Base-by-base conservation (phyloP, 78 protist genomes). In the Dictyostelium discoideum region DNA sequence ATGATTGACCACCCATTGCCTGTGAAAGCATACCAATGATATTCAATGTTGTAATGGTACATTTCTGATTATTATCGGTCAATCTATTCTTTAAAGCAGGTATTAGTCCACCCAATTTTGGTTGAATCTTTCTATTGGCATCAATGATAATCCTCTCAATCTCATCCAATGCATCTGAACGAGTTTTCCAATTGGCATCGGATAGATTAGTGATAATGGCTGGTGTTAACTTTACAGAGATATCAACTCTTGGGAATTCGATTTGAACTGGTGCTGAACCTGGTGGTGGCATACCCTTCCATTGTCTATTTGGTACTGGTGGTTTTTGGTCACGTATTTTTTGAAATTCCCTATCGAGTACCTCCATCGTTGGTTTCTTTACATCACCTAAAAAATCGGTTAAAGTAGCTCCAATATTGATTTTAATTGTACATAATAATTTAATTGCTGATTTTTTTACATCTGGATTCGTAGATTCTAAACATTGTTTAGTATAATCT, bases 91-190 rank as follows among this genome's bases (percentile, higher is more conserved):
- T 93, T 11, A 93, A 16, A 1, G 77, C 77, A 8, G 85, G 32
- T 11, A 80, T 39, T 3, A 93, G 72, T 2, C 37, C 37, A 6
- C 96, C 96, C 20, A 93, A 44, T 40, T 85, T 85, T 0, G 96
- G 92, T 76, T 93, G 92, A n/a, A 93, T 22, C n/a, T 76, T 93
- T n/a, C 48, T 80, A 48, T 93, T 93, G 73, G 96, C 96, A 18
- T 87, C 94, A 6, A 74, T 11, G 6, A 93, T 65, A 11, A 93
- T 79, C 20, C 79, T 57, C 32, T 85, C 88, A 8, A 93, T 26
- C 13, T 86, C 93, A 24, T 93, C 96, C 44, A 93, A 81, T 24
- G 96, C 88, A 39, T 85, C 60, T 44, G 79, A 78, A 44, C 96
- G 82, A 37, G 84, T 87, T 40, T 93, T 93, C 96, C 96, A 93